phyloP scores from a whole-genome alignment of 768 basidiomycete species.

The Neoboletus magnificus region DNA sequence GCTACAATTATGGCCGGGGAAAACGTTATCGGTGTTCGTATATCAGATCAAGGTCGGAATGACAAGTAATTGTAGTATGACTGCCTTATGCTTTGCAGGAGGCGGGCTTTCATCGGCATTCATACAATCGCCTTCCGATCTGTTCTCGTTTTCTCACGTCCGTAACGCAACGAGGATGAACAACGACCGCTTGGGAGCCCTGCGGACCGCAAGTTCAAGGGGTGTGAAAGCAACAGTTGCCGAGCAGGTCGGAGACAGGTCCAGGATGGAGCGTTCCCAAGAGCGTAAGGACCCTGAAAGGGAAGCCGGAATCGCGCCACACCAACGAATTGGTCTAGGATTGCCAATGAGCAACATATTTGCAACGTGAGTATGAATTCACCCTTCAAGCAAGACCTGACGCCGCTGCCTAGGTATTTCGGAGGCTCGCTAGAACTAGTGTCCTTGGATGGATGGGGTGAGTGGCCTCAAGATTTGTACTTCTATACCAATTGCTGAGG shows the following conservation, averaged over 20 bases:
- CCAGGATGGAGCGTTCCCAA: conserved; percentile 23
- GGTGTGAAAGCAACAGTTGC: conserved; percentile 77
- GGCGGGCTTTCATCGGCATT: conserved; percentile 61
- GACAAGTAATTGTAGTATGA: not conserved
- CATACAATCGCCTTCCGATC: conserved; percentile 64
- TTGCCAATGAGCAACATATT: conserved; percentile 89
- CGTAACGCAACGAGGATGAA: conserved; percentile 72
- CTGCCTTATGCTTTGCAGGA: conserved; percentile 41
- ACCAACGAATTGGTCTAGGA: conserved; percentile 74
- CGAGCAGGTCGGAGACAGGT: conserved; percentile 62
- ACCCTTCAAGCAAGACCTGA: not conserved
- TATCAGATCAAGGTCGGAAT: conserved; percentile 81
- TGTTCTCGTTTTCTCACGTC: conserved; percentile 88
- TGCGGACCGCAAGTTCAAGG: conserved; percentile 57
- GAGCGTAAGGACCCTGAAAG: conserved; percentile 38
- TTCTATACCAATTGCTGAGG: not conserved
- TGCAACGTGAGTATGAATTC: conserved; percentile 55
- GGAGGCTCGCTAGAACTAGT: conserved; percentile 78
- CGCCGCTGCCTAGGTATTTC: conserved; percentile 55
- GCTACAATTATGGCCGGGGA: conserved; percentile 75
- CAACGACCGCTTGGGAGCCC: conserved; percentile 60
- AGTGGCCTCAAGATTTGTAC: conserved; percentile 22
- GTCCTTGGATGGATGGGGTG: conserved; percentile 82
- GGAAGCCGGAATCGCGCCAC: conserved; percentile 46
- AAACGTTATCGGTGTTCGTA: conserved; percentile 73